Evolutionary conservation across 306 rosid species (phyloP).

Genomic region (Vigna hirtella): DNA sequence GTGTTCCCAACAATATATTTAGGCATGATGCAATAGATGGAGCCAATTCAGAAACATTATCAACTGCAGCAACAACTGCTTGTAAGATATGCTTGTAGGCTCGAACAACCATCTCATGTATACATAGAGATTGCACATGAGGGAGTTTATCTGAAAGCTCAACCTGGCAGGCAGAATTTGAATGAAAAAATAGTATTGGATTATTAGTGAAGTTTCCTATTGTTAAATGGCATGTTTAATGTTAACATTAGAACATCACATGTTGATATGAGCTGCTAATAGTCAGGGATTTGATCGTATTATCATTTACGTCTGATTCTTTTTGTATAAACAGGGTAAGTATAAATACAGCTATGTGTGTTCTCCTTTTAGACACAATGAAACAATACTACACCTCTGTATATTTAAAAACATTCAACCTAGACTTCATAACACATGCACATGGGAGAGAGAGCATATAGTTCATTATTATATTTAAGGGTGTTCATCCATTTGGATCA

Average conservation of each 20-base stretch:
- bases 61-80: conserved; percentile 89
- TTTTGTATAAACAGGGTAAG: neutral
- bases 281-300: neutral
- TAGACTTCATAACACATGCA: conserved; percentile 18
- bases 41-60: conserved; percentile 79
- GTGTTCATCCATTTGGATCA: too few species aligned
- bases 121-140: conserved; percentile 92
- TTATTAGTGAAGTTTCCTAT: conserved; percentile 9
- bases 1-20: conserved; percentile 82
- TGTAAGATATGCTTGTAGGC: conserved; percentile 94
- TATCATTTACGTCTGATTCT: neutral
- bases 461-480: neutral
- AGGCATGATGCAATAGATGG: conserved; percentile 84
- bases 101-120: conserved; percentile 95
- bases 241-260: neutral
- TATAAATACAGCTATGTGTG: neutral
- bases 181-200: conserved; percentile 28
- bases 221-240: neutral
- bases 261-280: neutral
- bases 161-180: conserved; percentile 61
- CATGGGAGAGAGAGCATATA: neutral
- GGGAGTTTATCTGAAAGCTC: conserved; percentile 99
- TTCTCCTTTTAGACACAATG: neutral
- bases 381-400: neutral
- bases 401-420: conserved; percentile 9